Evolutionary conservation across 139 green algal species (phyloP).

Genomic region (Microglena sp.): DNA sequence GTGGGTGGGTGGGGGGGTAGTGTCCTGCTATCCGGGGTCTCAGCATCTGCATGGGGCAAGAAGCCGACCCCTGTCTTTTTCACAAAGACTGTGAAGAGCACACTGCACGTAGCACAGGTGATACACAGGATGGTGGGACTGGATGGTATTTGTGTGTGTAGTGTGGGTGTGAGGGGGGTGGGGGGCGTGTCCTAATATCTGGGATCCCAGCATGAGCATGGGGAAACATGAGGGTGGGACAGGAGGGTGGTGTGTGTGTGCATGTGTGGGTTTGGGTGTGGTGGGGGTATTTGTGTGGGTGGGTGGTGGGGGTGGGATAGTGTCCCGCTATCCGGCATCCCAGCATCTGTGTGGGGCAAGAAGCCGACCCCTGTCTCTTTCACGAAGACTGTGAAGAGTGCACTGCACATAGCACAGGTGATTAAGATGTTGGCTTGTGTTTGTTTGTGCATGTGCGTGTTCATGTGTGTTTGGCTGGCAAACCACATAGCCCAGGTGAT

Average conservation of each 20-base stretch:
- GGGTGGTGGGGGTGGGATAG: no score
- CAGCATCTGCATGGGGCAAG: not conserved
- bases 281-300: no score
- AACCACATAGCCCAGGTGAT: not conserved
- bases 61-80: not conserved
- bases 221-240: not conserved
- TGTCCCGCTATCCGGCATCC: no score
- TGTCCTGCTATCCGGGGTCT: no score
- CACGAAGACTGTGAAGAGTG: conserved; percentile 7
- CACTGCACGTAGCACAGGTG: not conserved
- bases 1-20: no score
- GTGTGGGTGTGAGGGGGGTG: no score
- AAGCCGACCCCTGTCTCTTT: not conserved
- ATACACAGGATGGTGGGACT: not conserved
- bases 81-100: not conserved
- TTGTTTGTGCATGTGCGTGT: not conserved
- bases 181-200: no score
- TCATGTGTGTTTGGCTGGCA: not conserved
- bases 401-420: conserved; percentile 10
- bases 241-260: not conserved
- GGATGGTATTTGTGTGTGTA: no score
- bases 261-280: not conserved
- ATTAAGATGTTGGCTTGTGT: not conserved
- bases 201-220: no score
- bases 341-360: not conserved